These are phyloP conservation scores for Epichloe baconii DNA, from an alignment of 2,329 filamentous ascomycete species.

Conservation along the genomic window DNA sequence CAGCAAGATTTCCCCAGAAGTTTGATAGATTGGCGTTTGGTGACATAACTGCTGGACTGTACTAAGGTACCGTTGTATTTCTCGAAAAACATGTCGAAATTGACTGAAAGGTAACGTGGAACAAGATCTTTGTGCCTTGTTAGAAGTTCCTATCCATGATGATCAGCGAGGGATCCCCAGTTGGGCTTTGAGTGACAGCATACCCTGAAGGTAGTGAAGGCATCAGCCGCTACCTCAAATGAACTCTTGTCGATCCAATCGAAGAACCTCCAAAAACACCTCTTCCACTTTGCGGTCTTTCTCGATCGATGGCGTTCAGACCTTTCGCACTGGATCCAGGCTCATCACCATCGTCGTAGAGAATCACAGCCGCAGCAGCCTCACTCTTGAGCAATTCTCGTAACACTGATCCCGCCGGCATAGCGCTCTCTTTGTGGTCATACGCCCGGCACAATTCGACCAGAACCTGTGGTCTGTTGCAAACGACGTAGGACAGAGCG, in stretches of 20 bases:
- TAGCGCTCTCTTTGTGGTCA: conserved; percentile 79
- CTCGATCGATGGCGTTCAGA: conserved; percentile 63
- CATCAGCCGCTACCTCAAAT: conserved; percentile 94
- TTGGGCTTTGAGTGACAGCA: conserved; percentile 13
- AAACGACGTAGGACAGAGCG: conserved; percentile 78
- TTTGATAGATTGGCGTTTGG: conserved; percentile 96
- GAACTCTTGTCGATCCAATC: conserved; percentile 93
- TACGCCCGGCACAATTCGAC: conserved; percentile 83
- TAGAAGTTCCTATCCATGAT: conserved; percentile 59
- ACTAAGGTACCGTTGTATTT: conserved; percentile 81
- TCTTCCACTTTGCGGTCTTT: conserved; percentile 59
- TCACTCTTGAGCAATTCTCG: conserved; percentile 84
- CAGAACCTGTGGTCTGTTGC: conserved; percentile 74
- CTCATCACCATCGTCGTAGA: conserved; percentile 77
- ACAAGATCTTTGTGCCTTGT: conserved; percentile 90
- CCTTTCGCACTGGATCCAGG: conserved; percentile 61
- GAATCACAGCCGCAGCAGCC: conserved; percentile 75
- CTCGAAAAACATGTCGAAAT: conserved; percentile 87
- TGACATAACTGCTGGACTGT: conserved; percentile 91
- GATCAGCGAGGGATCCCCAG: background rate
- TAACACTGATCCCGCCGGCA: conserved; percentile 78
- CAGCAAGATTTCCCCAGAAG: conserved; percentile 82
- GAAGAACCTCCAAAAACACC: conserved; percentile 94
- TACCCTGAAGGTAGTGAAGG: conserved; percentile 94
- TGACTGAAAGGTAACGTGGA: conserved; percentile 72